These are phyloP conservation scores for Fusarium pseudograminearum DNA, from an alignment of 2,329 filamentous ascomycete species.

Conservation along the genomic window DNA sequence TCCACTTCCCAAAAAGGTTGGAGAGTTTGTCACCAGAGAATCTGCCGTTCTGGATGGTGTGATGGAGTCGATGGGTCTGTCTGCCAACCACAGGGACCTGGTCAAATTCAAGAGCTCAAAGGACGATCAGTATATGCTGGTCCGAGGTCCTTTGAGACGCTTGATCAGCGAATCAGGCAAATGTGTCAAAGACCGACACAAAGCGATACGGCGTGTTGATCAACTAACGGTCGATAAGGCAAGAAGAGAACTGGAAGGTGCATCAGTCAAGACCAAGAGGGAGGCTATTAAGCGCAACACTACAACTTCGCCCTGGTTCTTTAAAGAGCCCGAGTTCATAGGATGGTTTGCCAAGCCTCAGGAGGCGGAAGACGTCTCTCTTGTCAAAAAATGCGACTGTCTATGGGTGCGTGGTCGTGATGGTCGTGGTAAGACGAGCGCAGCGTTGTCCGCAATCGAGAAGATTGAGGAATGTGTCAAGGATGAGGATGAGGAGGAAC, in stretches of 20 bases:
- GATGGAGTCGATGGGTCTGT: constrained; percentile 52
- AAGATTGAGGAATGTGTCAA: constrained; percentile 51
- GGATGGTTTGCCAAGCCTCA: constrained; percentile 51
- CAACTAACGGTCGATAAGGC: constrained; percentile 49
- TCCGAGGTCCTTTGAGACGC: constrained; percentile 54
- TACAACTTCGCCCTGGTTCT: constrained; percentile 55
- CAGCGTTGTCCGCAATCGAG: constrained; percentile 54
- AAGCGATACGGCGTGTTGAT: constrained; percentile 54
- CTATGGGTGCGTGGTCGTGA: constrained; percentile 57
- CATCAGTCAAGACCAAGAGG: constrained; percentile 52
- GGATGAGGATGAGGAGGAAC: constrained; percentile 39
- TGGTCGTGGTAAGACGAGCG: constrained; percentile 58
- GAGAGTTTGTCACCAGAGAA: constrained; percentile 56
- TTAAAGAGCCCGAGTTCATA: constrained; percentile 52
- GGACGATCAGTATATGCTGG: constrained; percentile 53
- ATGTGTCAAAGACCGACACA: constrained; percentile 54
- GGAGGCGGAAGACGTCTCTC: background rate
- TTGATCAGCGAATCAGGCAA: constrained; percentile 53
- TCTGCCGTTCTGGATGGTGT: constrained; percentile 54
- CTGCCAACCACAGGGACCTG: constrained; percentile 55
- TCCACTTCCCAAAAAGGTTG: constrained; percentile 50
- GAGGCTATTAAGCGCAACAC: constrained; percentile 48
- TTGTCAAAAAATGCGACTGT: constrained; percentile 46
- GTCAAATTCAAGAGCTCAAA: constrained; percentile 59
- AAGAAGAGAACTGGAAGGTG: constrained; percentile 51